These are phyloP conservation scores for Dendrostoma leiphaemia DNA, from an alignment of 2,329 filamentous ascomycete genomes.

Conservation along the genomic window DNA sequence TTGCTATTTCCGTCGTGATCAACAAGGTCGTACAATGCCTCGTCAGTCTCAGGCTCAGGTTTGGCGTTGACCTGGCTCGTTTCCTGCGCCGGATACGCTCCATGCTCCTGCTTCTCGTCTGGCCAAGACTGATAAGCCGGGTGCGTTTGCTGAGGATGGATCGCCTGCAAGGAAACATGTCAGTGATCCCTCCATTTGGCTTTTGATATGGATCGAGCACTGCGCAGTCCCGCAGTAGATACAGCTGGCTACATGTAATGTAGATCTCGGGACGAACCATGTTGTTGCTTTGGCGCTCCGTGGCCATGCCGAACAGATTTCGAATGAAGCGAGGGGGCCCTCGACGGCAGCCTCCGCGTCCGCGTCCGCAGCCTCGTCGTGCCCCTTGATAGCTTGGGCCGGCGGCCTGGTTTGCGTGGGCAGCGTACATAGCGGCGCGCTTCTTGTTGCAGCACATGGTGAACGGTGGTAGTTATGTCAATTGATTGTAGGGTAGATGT, in stretches of 20 bases:
- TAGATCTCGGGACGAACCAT: background rate
- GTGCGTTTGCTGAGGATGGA: background rate
- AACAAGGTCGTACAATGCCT: background rate
- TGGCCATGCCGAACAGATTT: conserved; percentile 1
- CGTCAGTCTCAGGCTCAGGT: background rate
- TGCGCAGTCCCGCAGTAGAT: background rate
- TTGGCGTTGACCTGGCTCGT: background rate
- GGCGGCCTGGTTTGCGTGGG: background rate
- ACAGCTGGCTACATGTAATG: background rate
- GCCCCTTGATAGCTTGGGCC: background rate
- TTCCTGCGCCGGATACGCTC: background rate
- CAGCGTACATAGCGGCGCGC: background rate
- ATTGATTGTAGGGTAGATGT: no score
- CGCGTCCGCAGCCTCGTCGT: background rate
- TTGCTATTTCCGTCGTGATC: background rate
- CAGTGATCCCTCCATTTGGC: background rate
- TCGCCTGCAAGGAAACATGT: background rate
- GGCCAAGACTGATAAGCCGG: background rate
- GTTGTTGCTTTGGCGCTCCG: background rate
- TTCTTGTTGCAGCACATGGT: conserved; percentile 9
- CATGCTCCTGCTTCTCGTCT: background rate
- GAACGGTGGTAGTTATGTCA: no score
- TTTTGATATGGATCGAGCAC: background rate
- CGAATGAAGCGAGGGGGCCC: conserved; percentile 1
- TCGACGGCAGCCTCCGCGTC: background rate